Percentiles rank a stretch among this genome's conserved stretches.
Conservation (phyloP, 805 yeast genomes). For the Nakazawaea ernobii region DNA sequence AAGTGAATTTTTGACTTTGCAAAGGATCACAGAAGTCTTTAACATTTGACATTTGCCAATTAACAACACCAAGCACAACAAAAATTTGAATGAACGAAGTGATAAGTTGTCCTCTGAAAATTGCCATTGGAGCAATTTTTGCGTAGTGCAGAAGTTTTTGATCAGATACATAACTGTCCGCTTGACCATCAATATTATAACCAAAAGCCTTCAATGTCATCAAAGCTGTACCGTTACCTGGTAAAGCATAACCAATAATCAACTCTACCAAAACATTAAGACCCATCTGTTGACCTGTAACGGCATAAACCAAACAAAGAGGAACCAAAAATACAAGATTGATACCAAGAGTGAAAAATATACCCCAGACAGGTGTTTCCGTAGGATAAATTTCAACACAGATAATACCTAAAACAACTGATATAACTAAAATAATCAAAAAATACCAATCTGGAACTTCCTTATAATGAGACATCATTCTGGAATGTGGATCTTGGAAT, state of each 20-base stretch:
- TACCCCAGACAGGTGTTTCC: slow-evolving; percentile 56
- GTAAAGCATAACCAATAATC: slow-evolving; percentile 50
- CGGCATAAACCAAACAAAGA: slow-evolving; percentile 39
- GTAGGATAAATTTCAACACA: slow-evolving; percentile 42
- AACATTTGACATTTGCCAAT: slow-evolving; percentile 28
- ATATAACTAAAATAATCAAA: slow-evolving; percentile 21
- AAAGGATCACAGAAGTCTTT: slow-evolving; percentile 27
- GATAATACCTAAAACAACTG: slow-evolving; percentile 25
- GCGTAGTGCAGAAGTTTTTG: slow-evolving; percentile 53
- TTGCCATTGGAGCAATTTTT: slow-evolving; percentile 52
- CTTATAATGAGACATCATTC: slow-evolving; percentile 48
- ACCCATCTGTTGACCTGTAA: slow-evolving; percentile 42
- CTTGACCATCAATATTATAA: slow-evolving; percentile 58
- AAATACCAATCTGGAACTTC: slow-evolving; percentile 57
- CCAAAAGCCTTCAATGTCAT: slow-evolving; percentile 48
- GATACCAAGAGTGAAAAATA: slow-evolving; percentile 46
- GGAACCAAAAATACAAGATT: slow-evolving; percentile 48
- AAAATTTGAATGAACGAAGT: slow-evolving; percentile 26
- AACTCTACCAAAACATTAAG: slow-evolving; percentile 50
- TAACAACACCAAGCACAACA: slow-evolving; percentile 26
- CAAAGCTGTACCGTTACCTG: slow-evolving; percentile 49
- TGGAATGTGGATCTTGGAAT: slow-evolving; percentile 48
- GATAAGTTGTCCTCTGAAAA: slow-evolving; percentile 41
- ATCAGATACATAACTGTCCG: slow-evolving; percentile 53
- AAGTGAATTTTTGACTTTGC: slow-evolving; percentile 33